These are phyloP conservation scores for Moringa oleifera DNA, from an alignment of 345 rosid species.

Conservation along the genomic window DNA sequence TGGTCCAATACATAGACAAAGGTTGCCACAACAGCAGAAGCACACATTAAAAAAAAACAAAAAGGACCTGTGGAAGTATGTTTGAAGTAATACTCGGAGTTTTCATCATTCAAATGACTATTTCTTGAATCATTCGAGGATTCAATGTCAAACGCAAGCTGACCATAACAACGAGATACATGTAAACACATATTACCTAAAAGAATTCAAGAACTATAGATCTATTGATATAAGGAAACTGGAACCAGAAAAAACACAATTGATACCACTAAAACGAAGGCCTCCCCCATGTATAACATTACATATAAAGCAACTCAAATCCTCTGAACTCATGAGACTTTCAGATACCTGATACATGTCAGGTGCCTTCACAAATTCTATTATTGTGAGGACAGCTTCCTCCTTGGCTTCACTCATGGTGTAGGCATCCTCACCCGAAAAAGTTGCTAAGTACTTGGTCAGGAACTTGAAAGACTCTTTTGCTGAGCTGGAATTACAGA, in stretches of 20 bases:
- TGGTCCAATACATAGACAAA: no score
- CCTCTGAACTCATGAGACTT: conserved; percentile 1
- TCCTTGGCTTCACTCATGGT: conserved; percentile 77
- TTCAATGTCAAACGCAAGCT: no score
- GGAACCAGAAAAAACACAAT: background rate
- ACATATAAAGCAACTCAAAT: background rate
- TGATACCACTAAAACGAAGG: background rate
- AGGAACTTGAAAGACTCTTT: conserved; percentile 71
- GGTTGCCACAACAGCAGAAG: no score
- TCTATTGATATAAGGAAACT: background rate
- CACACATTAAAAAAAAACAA: no score
- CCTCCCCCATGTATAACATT: background rate
- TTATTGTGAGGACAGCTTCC: conserved; percentile 68
- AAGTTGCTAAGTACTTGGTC: conserved; percentile 81
- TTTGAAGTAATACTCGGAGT: no score
- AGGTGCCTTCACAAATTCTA: conserved; percentile 90
- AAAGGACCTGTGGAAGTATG: no score
- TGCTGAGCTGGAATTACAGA: conserved; percentile 45
- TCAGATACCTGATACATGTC: conserved; percentile 70
- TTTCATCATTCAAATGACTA: no score
- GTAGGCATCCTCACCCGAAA: conserved; percentile 63
- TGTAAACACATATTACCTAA: background rate
- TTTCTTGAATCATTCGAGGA: no score
- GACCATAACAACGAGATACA: no score
- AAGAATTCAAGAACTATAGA: background rate